Conservation (phyloP, 257 asterid genomes). For the Capsicum pubescens region DNA sequence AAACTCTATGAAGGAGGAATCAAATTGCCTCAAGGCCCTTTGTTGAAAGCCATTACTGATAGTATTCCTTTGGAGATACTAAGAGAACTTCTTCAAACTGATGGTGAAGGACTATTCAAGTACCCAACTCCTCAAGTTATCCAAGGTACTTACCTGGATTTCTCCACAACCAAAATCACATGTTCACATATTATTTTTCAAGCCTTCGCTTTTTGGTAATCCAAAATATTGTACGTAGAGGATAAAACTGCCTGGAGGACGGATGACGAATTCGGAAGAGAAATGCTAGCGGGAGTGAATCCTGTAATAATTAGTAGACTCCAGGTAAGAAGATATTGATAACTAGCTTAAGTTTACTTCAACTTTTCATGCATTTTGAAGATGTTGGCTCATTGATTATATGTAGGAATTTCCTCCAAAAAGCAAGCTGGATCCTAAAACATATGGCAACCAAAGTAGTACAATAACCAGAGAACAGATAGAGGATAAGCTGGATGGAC, state of each 20-base stretch:
- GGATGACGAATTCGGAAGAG: conserved; percentile 43
- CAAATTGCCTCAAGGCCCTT: conserved; percentile 35
- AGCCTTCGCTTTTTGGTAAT: neutral
- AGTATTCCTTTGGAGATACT: conserved; percentile 30
- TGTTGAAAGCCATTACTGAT: conserved; percentile 22
- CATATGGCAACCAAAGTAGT: conserved; percentile 35
- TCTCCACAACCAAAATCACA: neutral
- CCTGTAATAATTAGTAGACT: conserved; percentile 37
- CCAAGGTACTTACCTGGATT: conserved; percentile 24
- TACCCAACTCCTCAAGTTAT: conserved; percentile 41
- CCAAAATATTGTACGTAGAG: neutral
- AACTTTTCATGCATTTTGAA: neutral
- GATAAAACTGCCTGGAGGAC: conserved; percentile 44
- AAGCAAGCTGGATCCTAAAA: conserved; percentile 35
- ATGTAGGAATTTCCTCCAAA: conserved; percentile 37
- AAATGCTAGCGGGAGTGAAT: conserved; percentile 43
- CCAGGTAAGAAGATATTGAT: conserved; percentile 32
- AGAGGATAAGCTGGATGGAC: conserved; percentile 34
- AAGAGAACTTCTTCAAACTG: conserved; percentile 30
- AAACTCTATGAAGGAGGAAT: conserved; percentile 40
- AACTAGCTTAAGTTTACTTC: neutral
- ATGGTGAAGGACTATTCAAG: conserved; percentile 35
- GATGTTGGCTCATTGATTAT: neutral
- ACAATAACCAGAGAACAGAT: conserved; percentile 34
- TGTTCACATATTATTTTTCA: neutral